Base-by-base conservation (phyloP, 208 protist genomes). In the Strigomonas galati region DNA sequence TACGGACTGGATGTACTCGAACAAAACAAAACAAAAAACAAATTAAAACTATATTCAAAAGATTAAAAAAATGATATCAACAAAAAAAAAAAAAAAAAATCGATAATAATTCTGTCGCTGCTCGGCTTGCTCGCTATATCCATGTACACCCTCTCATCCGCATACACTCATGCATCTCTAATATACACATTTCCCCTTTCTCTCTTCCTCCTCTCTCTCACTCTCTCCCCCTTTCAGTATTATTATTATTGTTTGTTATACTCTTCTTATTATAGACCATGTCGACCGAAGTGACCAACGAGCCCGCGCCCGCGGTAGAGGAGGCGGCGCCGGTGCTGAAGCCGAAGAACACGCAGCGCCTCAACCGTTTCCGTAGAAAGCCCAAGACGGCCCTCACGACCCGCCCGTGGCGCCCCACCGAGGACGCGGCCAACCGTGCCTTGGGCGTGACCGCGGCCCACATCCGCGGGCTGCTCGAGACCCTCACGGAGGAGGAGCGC, bases 321-420 rank as follows among this genome's bases (percentile, higher is more conserved):
- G 55, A 46, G 6, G 44, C 48, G 15, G 37, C 70, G 2, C 51
- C 66, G 0, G 63, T 21, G 15, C 74, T 81, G 35, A 79, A 75
- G 74, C 70, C 79, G 52, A 91, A 90, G 72, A 95, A 92, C 75
- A 79, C 79, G n/a, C 65, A 89, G 65, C 85, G 89, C 43, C 79
- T 95, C 32, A 82, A 81, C 66, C 89, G 89, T 64, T 89, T 95
- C 43, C 84, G 91, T 40, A 86, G 89, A 65, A 92, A 95, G 76
- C 79, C 78, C 40, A 88, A 88, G 69, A 54, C 76, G 2, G 84
- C 76, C 48, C 65, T 89, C 35, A 32, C 73, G 7, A 63, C 79
- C n/a, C 89, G 84, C 56, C 62, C 64, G 64, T 94, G 89, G 85
- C 74, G 74, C 46, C 23, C 32, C 1, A 51, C 56, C 5, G 63